Evolutionary conservation across 2,329 filamentous ascomycete species (phyloP), one percentile per base, ranked within the genome.

Genomic region (Biscogniauxia sp.): DNA sequence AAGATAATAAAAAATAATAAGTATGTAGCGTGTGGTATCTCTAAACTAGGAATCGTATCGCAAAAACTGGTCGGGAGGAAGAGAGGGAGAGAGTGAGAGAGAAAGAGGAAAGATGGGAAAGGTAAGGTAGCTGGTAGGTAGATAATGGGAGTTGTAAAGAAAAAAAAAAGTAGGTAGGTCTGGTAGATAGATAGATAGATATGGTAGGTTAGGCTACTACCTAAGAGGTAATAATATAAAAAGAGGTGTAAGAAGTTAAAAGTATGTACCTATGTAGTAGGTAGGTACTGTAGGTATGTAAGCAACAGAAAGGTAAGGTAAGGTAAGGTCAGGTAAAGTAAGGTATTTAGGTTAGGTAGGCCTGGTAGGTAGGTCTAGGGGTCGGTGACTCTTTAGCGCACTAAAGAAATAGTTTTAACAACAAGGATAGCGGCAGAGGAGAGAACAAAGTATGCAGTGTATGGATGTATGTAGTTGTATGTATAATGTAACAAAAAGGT

Each of bases 281-380:
- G 28, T 32, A 32, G 56, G 56, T 55, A 61, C n/a, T n/a, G 28
- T 32, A 32, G 28, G 28, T 32, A 32, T 54, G 56, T 51, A 32
- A 32, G 28, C 9, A 32, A 32, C 50, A 53, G 25, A 61, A 23
- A 56, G 60, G 60, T 62, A 62, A 49, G 60, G 58, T 59, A 60
- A 49, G 8, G 55, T 2, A 51, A 53, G 37, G 52, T 55, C 55
- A 23, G 23, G 23, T 23, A 23, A 25, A 19, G 50, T 55, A 23
- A 23, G 53, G 61, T 65, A 64, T 58, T 59, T 62, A 62, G 57
- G 58, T 37, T 37, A 52, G 41, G 15, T 25, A 49, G 32, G 32
- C 9, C n/a, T n/a, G n/a, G n/a, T n/a, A 2, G 13, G 32, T 37
- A 37, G 6, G 37, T 45, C 11, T 45, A n/a, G 37, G 37, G n/a